phyloP scores from a whole-genome alignment of 2,329 filamentous ascomycete genomes.

The Aspergillus clavatus region DNA sequence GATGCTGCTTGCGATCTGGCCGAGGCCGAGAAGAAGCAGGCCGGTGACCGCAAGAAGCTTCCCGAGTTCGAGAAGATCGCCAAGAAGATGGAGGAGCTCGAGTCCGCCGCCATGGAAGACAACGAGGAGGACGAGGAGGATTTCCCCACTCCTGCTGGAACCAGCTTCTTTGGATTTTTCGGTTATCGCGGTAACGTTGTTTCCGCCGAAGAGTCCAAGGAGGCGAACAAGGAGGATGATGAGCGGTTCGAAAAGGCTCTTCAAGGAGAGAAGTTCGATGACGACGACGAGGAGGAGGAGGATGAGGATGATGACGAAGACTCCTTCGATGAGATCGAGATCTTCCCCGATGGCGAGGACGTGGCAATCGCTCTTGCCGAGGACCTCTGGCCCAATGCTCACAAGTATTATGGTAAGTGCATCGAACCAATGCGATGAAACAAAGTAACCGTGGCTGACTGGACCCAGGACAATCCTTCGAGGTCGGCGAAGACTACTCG shows the following conservation, averaged over 20 bases:
- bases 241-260: constrained; percentile 50
- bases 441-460: constrained; percentile 33
- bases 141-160: constrained; percentile 55
- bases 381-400: constrained; percentile 81
- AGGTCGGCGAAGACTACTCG: constrained; percentile 56
- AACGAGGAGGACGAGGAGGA: constrained; percentile 36
- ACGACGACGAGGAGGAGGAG: constrained; percentile 41
- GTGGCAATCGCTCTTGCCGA: constrained; percentile 76
- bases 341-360: constrained; percentile 83
- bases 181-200: constrained; percentile 69
- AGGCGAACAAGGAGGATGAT: constrained; percentile 57
- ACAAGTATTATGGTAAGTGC: constrained; percentile 83
- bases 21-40: constrained; percentile 54
- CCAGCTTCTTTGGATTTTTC: constrained; percentile 88
- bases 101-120: constrained; percentile 33
- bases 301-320: constrained; percentile 57
- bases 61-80: constrained; percentile 51
- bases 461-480: constrained; percentile 63
- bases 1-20: constrained; percentile 66
- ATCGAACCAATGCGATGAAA: neutral
- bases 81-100: constrained; percentile 43
- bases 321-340: constrained; percentile 67
- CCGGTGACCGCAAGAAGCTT: constrained; percentile 47
- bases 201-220: constrained; percentile 64
- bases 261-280: constrained; percentile 50